These are phyloP conservation scores for Ilyonectria mors-panacis DNA, from an alignment of 2,329 filamentous ascomycete genomes.

Conservation along the genomic window DNA sequence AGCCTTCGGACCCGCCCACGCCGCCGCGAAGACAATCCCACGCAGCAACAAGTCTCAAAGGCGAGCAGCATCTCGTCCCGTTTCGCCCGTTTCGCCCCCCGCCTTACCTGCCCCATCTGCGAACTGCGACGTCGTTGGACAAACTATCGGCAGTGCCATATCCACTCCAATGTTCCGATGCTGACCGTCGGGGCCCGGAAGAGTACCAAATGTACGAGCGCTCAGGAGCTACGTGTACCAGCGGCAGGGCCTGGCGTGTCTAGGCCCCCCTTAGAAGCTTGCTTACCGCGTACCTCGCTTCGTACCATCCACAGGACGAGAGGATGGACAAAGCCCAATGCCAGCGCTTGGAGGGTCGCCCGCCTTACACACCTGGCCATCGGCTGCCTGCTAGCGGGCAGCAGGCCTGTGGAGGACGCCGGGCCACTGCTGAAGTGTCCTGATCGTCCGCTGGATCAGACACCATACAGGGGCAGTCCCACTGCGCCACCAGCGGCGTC, in stretches of 20 bases:
- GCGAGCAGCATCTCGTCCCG: neutral
- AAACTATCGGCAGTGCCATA: slow-evolving; percentile 34
- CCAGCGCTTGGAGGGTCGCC: slow-evolving; percentile 6
- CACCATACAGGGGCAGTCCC: slow-evolving; percentile 40
- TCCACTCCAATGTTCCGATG: slow-evolving; percentile 38
- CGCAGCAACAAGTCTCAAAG: slow-evolving; percentile 15
- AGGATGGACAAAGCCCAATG: slow-evolving; percentile 2
- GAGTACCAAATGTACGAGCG: slow-evolving; percentile 30
- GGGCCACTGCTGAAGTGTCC: slow-evolving; percentile 34
- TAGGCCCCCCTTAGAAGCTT: slow-evolving; percentile 35
- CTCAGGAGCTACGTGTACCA: slow-evolving; percentile 17
- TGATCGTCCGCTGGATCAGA: slow-evolving; percentile 46
- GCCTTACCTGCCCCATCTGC: slow-evolving; percentile 22
- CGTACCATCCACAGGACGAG: slow-evolving; percentile 27
- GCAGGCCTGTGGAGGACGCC: slow-evolving; percentile 31
- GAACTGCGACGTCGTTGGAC: slow-evolving; percentile 29
- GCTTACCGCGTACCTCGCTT: slow-evolving; percentile 33
- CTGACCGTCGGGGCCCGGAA: slow-evolving; percentile 36
- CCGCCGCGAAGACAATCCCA: slow-evolving; percentile 16
- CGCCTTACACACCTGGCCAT: slow-evolving; percentile 34
- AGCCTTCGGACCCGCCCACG: slow-evolving; percentile 17
- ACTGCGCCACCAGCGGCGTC: slow-evolving; percentile 42
- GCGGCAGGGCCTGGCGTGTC: slow-evolving; percentile 20
- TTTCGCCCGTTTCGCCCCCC: slow-evolving; percentile 6
- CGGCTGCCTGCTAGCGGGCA: slow-evolving; percentile 34